Evolutionary conservation across 1,139 yeast genomes (phyloP).

Genomic region (Tardiomyces depauwii): DNA sequence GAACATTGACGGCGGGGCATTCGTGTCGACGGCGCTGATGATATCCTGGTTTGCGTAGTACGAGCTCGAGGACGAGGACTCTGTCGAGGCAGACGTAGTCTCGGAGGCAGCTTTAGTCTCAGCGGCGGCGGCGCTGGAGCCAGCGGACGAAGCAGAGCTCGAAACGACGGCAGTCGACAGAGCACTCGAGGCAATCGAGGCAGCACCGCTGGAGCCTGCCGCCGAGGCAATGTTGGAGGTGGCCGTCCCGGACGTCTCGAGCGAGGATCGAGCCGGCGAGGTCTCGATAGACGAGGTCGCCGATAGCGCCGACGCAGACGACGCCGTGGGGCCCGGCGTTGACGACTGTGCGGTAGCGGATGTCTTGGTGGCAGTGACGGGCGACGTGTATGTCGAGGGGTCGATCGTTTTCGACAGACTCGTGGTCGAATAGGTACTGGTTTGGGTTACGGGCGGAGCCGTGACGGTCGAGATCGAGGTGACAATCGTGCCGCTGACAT

Average conservation of each 20-base stretch:
- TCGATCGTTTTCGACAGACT: constrained; percentile 13
- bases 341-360: neutral
- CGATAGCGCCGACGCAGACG: neutral
- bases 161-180: constrained; percentile 1
- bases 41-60: constrained; percentile 28
- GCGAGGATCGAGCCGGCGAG: constrained; percentile 4
- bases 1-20: constrained; percentile 41
- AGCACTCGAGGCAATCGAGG: neutral
- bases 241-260: constrained; percentile 1
- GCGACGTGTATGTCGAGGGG: constrained; percentile 16
- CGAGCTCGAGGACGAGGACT: constrained; percentile 7
- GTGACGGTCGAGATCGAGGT: constrained; percentile 19
- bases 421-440: constrained; percentile 14
- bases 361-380: neutral
- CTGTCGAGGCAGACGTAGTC: constrained; percentile 5
- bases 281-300: neutral
- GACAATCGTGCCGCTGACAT: constrained; percentile 19
- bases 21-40: constrained; percentile 39
- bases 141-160: constrained; percentile 4
- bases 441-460: constrained; percentile 21
- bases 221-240: neutral
- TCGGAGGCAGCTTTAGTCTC: constrained; percentile 5
- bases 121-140: too few relatives aligned
- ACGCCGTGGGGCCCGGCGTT: neutral
- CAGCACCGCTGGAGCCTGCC: neutral